phyloP scores from a whole-genome alignment of 805 yeast genomes.

The Blastobotrys peoriensis region DNA sequence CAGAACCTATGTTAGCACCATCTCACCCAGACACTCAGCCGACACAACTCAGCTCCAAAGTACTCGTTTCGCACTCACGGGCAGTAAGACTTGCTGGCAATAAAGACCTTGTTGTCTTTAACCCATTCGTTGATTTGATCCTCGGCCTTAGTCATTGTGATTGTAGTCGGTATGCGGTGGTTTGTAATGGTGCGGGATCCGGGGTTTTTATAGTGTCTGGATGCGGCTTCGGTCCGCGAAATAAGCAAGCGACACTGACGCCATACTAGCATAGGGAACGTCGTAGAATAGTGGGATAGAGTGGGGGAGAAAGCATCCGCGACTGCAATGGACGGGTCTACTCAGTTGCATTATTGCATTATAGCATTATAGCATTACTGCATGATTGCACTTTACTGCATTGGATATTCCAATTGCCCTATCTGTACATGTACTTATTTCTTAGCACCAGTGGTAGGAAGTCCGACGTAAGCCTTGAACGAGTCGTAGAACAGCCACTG shows the following conservation, averaged over 20 bases:
- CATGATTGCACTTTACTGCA: too few species aligned
- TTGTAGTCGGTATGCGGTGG: not conserved
- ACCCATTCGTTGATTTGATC: slow-evolving; percentile 17
- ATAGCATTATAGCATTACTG: too few species aligned
- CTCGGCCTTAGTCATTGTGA: slow-evolving; percentile 7
- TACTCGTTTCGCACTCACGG: slow-evolving; percentile 47
- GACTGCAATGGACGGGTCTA: too few species aligned
- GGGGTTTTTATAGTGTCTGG: not conserved
- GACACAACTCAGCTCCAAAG: slow-evolving; percentile 43
- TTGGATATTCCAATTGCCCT: too few species aligned
- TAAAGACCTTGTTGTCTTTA: slow-evolving; percentile 19
- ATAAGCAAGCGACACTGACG: not conserved
- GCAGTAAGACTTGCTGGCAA: slow-evolving; percentile 79
- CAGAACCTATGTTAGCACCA: slow-evolving; percentile 1
- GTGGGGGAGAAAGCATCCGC: too few species aligned
- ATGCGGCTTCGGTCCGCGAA: not conserved
- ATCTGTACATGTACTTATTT: too few species aligned
- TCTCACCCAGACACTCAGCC: not conserved
- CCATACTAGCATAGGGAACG: too few species aligned
- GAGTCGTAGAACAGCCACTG: slow-evolving; percentile 97
- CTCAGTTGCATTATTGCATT: too few species aligned
- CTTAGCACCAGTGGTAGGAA: slow-evolving; percentile 81
- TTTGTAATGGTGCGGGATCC: not conserved
- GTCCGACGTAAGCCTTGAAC: slow-evolving; percentile 88
- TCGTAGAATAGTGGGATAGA: too few species aligned